Evolutionary conservation across 345 rosid genomes (phyloP).

Genomic region (Boechera divaricarpa): DNA sequence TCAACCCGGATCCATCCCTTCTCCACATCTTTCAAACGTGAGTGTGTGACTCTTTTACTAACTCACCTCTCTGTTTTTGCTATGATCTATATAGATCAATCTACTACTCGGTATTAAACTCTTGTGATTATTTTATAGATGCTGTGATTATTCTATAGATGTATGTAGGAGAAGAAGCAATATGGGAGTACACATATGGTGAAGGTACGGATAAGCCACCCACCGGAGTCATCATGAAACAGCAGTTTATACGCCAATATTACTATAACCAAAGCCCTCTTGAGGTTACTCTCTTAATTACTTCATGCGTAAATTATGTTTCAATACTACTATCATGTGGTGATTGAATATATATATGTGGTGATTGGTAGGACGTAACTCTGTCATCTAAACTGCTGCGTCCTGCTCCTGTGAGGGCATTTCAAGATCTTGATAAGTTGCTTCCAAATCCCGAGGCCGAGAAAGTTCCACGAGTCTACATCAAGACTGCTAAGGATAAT

Average conservation of each 20-base stretch:
- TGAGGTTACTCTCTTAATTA: conserved; percentile 41
- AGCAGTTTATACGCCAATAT: conserved; percentile 35
- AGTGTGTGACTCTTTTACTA: conserved; percentile 20
- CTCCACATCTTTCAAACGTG: conserved; percentile 12
- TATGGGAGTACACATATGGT: conserved; percentile 38
- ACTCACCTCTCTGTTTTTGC: conserved; percentile 2
- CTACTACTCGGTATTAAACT: neutral
- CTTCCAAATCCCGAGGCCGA: conserved; percentile 40
- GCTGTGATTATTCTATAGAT: neutral
- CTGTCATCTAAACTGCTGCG: conserved; percentile 44
- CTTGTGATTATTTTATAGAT: neutral
- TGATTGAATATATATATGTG: neutral
- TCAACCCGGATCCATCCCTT: conserved; percentile 42
- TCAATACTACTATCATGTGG: neutral
- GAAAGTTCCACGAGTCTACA: conserved; percentile 44
- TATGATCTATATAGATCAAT: neutral
- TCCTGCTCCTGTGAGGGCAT: conserved; percentile 44
- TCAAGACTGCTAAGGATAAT: conserved; percentile 48
- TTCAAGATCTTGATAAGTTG: conserved; percentile 13
- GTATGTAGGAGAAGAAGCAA: conserved; percentile 4
- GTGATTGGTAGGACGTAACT: conserved; percentile 39
- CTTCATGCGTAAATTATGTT: neutral
- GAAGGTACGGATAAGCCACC: conserved; percentile 48
- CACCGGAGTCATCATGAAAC: conserved; percentile 40
- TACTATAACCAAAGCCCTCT: conserved; percentile 48